phyloP scores from a whole-genome alignment of 306 rosid species.

The Ceratonia siliqua region DNA sequence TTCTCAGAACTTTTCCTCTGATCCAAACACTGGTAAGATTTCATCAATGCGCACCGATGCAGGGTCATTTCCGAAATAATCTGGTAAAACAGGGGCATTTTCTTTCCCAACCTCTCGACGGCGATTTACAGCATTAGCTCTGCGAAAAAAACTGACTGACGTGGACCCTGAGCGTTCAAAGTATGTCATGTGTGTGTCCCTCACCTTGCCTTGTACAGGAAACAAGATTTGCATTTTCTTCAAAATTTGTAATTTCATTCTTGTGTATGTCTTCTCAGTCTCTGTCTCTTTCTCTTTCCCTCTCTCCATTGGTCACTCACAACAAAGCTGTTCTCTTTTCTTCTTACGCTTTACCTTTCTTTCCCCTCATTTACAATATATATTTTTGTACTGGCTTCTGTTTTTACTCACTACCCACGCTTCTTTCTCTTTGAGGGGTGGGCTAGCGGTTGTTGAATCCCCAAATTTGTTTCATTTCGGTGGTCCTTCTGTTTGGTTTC shows the following conservation, averaged over 20 bases:
- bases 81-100: not conserved
- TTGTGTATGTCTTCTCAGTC: not conserved
- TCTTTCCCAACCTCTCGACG: slow-evolving; percentile 5
- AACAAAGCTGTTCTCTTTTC: slow-evolving; percentile 7
- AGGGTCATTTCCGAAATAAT: slow-evolving; percentile 26
- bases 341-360: not conserved
- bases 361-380: not conserved
- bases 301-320: slow-evolving; percentile 25
- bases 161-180: not conserved
- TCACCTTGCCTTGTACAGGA: not conserved
- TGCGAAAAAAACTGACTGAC: not conserved
- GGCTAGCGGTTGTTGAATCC: not conserved
- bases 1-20: no score
- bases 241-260: not conserved
- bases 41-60: not conserved
- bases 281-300: not conserved
- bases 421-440: not conserved
- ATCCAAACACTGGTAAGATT: not conserved
- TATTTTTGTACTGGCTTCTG: slow-evolving; percentile 5
- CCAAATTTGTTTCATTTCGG: not conserved
- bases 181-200: not conserved
- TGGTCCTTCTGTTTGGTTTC: not conserved
- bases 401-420: not conserved
- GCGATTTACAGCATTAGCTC: slow-evolving; percentile 26
- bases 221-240: not conserved